These are phyloP conservation scores for Monosporozyma solicola DNA, from an alignment of 805 yeast genomes.

Conservation along the genomic window DNA sequence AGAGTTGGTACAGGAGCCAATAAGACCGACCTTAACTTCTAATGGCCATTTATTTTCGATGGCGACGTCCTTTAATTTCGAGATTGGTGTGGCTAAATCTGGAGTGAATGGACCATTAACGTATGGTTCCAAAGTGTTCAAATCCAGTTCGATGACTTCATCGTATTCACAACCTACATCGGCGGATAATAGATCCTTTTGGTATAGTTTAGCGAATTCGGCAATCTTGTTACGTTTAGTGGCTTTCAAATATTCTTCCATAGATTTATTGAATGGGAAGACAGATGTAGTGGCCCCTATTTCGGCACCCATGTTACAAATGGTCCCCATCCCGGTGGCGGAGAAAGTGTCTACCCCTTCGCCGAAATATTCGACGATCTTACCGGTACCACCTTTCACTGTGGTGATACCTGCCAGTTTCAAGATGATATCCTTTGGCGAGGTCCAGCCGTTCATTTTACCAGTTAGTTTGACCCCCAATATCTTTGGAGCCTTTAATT, in stretches of 20 bases:
- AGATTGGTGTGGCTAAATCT: constrained; percentile 92
- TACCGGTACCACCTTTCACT: constrained; percentile 97
- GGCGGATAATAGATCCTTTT: constrained; percentile 63
- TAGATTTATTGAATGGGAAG: constrained; percentile 91
- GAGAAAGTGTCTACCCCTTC: constrained; percentile 88
- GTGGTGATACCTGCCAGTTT: constrained; percentile 90
- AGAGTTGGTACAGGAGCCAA: constrained; percentile 98
- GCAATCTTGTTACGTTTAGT: constrained; percentile 83
- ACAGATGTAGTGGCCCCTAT: constrained; percentile 97
- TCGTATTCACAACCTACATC: constrained; percentile 93
- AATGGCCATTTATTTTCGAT: constrained; percentile 85
- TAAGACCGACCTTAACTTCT: constrained; percentile 87
- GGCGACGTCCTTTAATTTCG: constrained; percentile 77
- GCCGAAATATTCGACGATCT: constrained; percentile 93
- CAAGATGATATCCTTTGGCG: constrained; percentile 93
- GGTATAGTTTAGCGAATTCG: constrained; percentile 65
- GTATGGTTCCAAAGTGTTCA: constrained; percentile 85
- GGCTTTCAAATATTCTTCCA: constrained; percentile 76
- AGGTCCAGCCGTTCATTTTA: constrained; percentile 85
- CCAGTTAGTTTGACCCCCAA: constrained; percentile 94
- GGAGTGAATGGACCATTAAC: constrained; percentile 98
- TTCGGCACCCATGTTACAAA: constrained; percentile 99
- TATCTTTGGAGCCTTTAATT: constrained; percentile 92
- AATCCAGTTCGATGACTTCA: constrained; percentile 83
- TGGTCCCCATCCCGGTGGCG: constrained; percentile 98